Base-by-base conservation (phyloP, 345 rosid genomes). In the Gossypium bickii region DNA sequence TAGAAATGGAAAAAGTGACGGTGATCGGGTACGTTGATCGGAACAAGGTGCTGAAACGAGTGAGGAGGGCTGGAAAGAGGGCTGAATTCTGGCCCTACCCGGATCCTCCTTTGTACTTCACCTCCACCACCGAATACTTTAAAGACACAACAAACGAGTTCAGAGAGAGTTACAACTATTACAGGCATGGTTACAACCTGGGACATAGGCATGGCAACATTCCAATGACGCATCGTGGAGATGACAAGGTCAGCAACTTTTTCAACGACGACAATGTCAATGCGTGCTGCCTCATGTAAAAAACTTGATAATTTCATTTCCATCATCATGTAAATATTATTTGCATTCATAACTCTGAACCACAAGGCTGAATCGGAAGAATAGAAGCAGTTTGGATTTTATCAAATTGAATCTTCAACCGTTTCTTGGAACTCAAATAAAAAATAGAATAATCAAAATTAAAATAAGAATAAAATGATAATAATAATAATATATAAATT, bases 71-170 rank as follows among this genome's bases (percentile, higher is more conserved):
- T 0, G 97, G 98, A 11, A 92, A 92, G 83, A 87, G 93, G 80
- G 98, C 97, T 1, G 98, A 94, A 76, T 94, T 94, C 77, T 94
- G 94, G 97, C 98, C 97, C 0, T 92, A 89, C 80, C 97, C 98
- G 1, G 74, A 94, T 20, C 83, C 85, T 15, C 97, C 98, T 2
- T 80, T 92, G 73, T 92, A 92, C 90, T 94, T 92, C 85, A 94
- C 97, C 27, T 77, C 90, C 0, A 38, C 92, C 12, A 80, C 70
- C 45, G 47, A 86, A 71, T 94, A 94, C 76, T 94, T 87, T 82
- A 83, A 73, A 62, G 98, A 94, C 85, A 93, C 97, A 12, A 87
- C 94, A 4, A 77, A 79, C 15, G 97, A 94, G 75, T 94, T 90
- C 84, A 94, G 82, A 76, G 92, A 89, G 85, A 90, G 94, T 25